Percentiles rank a stretch among this genome's conserved stretches.
Evolutionary conservation across 2,329 filamentous ascomycete species (phyloP).

Genomic region (Pseudocercospora eumusae): DNA sequence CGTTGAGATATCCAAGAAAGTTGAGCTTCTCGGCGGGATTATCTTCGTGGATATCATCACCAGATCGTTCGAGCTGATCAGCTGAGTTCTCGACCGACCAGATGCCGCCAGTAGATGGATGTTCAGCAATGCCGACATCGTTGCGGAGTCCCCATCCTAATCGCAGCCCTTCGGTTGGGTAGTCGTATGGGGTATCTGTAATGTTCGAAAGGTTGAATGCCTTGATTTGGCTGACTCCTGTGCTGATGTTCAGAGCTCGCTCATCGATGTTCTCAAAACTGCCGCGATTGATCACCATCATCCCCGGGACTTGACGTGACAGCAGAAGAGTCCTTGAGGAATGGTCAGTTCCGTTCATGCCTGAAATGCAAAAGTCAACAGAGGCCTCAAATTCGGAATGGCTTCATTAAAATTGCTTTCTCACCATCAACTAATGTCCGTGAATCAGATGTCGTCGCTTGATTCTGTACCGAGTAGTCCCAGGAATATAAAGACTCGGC

Average conservation of each 20-base stretch:
- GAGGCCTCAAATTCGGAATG: background rate
- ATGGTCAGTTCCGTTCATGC: constrained; percentile 54
- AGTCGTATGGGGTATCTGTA: constrained; percentile 49
- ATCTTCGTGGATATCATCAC: constrained; percentile 50
- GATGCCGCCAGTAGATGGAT: constrained; percentile 54
- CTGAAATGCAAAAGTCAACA: no score
- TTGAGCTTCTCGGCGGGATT: constrained; percentile 77
- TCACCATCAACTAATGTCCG: constrained; percentile 63
- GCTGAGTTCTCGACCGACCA: constrained; percentile 69
- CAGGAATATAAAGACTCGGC: constrained; percentile 63
- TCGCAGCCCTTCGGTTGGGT: constrained; percentile 54
- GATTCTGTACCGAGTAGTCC: constrained; percentile 56
- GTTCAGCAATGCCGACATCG: constrained; percentile 69
- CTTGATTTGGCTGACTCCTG: constrained; percentile 68
- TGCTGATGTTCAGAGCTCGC: constrained; percentile 52
- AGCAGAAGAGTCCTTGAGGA: constrained; percentile 67
- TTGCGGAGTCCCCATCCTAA: constrained; percentile 71
- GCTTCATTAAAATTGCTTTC: constrained; percentile 38
- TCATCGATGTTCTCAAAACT: constrained; percentile 64
- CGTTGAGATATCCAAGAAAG: constrained; percentile 64
- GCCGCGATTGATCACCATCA: constrained; percentile 66
- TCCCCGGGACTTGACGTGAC: constrained; percentile 55
- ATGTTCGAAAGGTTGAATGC: constrained; percentile 58
- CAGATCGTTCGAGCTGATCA: constrained; percentile 55
- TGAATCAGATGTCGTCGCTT: constrained; percentile 50